Conservation (phyloP, 192 early-diverging fungal species). For the Podila verticillata region DNA sequence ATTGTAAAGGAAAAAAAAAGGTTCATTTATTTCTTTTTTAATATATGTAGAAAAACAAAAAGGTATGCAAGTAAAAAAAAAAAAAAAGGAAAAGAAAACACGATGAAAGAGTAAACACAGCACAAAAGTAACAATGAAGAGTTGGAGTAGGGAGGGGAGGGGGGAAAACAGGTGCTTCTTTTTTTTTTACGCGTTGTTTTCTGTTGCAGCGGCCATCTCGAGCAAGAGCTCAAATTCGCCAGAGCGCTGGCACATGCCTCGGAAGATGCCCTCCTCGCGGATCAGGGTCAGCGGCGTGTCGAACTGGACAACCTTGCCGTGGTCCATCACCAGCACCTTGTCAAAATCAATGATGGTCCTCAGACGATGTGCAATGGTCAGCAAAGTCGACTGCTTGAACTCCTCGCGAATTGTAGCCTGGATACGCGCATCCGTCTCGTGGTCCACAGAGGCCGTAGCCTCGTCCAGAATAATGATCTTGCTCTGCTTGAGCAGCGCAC, state of each 20-base stretch:
- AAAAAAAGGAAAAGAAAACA: not conserved
- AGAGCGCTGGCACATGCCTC: slow-evolving; percentile 82
- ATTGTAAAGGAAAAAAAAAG: not conserved
- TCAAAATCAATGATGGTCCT: slow-evolving; percentile 92
- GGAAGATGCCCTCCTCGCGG: slow-evolving; percentile 67
- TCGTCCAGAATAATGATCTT: slow-evolving; percentile 64
- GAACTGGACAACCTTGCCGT: slow-evolving; percentile 70
- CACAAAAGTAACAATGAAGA: no score
- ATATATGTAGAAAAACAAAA: not conserved
- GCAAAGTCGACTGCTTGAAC: slow-evolving; percentile 80
- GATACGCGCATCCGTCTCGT: slow-evolving; percentile 87
- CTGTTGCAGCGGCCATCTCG: slow-evolving; percentile 31
- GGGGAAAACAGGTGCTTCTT: not conserved
- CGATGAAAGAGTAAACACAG: not conserved
- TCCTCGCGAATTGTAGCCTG: slow-evolving; percentile 86
- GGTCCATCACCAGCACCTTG: slow-evolving; percentile 80
- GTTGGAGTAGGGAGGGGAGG: no score
- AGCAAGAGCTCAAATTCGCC: slow-evolving; percentile 82
- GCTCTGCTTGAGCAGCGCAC: slow-evolving; percentile 78
- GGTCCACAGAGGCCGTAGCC: slow-evolving; percentile 76
- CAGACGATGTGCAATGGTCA: slow-evolving; percentile 93
- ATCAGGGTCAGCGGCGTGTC: slow-evolving; percentile 73
- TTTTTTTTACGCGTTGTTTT: not conserved
- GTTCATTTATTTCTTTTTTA: not conserved
- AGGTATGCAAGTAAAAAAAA: not conserved